These are phyloP conservation scores for Acanthamoeba culbertsoni DNA, from an alignment of 208 protist species.

Conservation along the genomic window DNA sequence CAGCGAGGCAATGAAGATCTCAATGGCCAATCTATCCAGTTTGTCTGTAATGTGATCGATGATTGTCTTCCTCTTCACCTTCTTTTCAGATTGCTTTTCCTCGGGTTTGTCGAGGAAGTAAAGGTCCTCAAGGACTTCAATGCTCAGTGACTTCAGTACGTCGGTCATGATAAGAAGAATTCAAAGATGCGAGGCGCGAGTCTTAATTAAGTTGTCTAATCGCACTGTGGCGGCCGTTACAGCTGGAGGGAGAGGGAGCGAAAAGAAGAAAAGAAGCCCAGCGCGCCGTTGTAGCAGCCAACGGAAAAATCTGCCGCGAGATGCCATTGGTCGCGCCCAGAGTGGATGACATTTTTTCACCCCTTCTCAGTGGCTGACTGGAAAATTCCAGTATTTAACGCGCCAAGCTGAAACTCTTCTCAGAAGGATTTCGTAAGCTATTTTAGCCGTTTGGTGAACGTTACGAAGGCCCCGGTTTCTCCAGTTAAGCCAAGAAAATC, in stretches of 20 bases:
- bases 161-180: not conserved
- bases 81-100: not conserved
- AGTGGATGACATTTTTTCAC: too few relatives aligned
- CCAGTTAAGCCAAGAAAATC: too few relatives aligned
- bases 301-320: not conserved
- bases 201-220: not conserved
- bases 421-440: too few relatives aligned
- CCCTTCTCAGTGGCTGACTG: too few relatives aligned
- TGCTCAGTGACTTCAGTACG: not conserved
- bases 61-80: not conserved
- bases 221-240: not conserved
- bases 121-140: not conserved
- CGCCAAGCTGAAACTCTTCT: too few relatives aligned
- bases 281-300: not conserved
- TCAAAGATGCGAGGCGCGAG: not conserved
- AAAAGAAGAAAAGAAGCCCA: not conserved
- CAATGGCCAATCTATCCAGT: not conserved
- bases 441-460: too few relatives aligned
- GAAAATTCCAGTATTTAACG: too few relatives aligned
- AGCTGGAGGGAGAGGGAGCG: not conserved
- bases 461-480: too few relatives aligned
- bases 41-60: not conserved
- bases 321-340: too few relatives aligned
- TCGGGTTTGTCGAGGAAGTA: not conserved
- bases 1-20: conserved; percentile 21